Percentiles rank a stretch among this genome's conserved stretches.
These are phyloP conservation scores for Colletotrichum cereale DNA, from an alignment of 2,329 filamentous ascomycete species.

Conservation along the genomic window DNA sequence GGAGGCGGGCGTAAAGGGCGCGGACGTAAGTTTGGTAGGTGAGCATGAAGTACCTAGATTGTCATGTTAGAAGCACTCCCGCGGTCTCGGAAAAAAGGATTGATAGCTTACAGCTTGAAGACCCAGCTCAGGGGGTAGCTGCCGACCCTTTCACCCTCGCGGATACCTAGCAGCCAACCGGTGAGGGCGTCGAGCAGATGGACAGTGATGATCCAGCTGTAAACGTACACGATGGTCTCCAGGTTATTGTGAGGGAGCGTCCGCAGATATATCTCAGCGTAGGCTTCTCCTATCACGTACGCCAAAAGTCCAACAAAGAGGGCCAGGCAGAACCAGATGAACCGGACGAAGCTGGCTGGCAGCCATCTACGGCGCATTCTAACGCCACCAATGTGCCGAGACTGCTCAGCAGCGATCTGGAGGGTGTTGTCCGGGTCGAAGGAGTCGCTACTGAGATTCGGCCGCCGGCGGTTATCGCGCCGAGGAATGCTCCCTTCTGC, in stretches of 20 bases:
- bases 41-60: constrained; percentile 71
- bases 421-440: constrained; percentile 53
- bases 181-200: constrained; percentile 74
- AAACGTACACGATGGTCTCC: constrained; percentile 77
- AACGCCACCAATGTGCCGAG: constrained; percentile 46
- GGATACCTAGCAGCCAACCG: constrained; percentile 75
- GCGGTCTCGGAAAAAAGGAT: neutral
- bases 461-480: constrained; percentile 57
- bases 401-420: constrained; percentile 38
- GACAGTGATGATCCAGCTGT: constrained; percentile 77
- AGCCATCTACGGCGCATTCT: constrained; percentile 67
- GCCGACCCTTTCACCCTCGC: constrained; percentile 74
- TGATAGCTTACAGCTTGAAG: constrained; percentile 71
- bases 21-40: constrained; percentile 80
- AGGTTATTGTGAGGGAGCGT: constrained; percentile 75
- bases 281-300: constrained; percentile 76
- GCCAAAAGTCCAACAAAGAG: constrained; percentile 73
- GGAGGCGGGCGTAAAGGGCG: constrained; percentile 75
- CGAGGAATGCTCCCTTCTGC: constrained; percentile 58
- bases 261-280: constrained; percentile 76
- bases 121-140: constrained; percentile 79
- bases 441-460: constrained; percentile 50
- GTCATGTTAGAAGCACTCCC: constrained; percentile 19
- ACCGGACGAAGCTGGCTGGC: constrained; percentile 75
- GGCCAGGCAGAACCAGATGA: constrained; percentile 77